phyloP scores from a whole-genome alignment of 2,329 filamentous ascomycete genomes.

The Byssothecium circinans region DNA sequence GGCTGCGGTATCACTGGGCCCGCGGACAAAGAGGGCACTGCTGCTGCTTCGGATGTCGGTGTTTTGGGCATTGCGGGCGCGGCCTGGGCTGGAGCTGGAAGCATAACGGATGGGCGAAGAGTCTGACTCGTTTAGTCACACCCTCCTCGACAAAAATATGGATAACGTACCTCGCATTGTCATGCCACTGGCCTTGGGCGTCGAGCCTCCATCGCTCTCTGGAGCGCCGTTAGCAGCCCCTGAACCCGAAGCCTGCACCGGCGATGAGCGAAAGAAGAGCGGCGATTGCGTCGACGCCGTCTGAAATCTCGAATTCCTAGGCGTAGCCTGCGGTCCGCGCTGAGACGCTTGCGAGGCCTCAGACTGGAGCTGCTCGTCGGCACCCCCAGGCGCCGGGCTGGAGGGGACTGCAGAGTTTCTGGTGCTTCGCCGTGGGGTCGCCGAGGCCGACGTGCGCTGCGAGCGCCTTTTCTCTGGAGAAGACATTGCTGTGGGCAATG shows the following conservation, averaged over 20 bases:
- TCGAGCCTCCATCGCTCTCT: constrained; percentile 65
- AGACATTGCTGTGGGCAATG: constrained; percentile 54
- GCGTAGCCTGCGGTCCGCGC: constrained; percentile 48
- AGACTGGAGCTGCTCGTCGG: constrained; percentile 47
- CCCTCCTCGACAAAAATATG: not conserved
- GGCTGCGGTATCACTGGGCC: constrained; percentile 55
- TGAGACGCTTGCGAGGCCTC: constrained; percentile 46
- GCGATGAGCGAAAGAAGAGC: constrained; percentile 72
- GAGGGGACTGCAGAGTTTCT: constrained; percentile 59
- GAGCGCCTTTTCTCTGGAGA: constrained; percentile 61
- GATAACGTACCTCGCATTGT: constrained; percentile 62
- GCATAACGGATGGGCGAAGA: constrained; percentile 93
- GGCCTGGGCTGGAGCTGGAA: constrained; percentile 83
- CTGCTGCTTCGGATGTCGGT: constrained; percentile 79
- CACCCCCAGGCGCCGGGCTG: constrained; percentile 48
- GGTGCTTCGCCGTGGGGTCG: constrained; percentile 57
- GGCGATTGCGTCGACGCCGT: constrained; percentile 64
- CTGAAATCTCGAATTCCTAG: constrained; percentile 49
- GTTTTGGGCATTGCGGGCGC: constrained; percentile 59
- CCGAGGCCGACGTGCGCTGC: constrained; percentile 57
- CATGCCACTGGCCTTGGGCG: constrained; percentile 66
- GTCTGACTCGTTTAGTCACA: constrained; percentile 55
- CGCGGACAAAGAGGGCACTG: constrained; percentile 81
- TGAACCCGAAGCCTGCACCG: constrained; percentile 49
- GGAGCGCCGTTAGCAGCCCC: constrained; percentile 44